phyloP scores from a whole-genome alignment of 257 asterid genomes.

The Fraxinus cuspidata region DNA sequence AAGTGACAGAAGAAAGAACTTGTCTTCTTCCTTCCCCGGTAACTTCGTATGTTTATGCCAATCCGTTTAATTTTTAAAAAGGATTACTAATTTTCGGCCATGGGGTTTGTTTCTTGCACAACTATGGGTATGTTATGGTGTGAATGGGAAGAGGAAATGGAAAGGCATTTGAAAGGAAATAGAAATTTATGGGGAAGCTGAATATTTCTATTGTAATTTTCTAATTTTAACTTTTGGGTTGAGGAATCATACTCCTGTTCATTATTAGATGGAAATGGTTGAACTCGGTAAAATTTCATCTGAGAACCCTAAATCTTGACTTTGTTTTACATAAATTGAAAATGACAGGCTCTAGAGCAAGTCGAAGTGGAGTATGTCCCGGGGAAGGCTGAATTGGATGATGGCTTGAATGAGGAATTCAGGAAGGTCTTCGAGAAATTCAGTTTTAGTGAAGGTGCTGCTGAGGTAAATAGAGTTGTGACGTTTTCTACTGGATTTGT shows the following conservation, averaged over 20 bases:
- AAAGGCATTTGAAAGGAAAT: neutral
- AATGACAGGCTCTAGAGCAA: slow-evolving; percentile 47
- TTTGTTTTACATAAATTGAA: neutral
- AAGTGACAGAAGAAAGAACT: neutral
- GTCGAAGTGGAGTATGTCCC: slow-evolving; percentile 92
- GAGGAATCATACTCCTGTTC: neutral
- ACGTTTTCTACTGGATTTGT: neutral
- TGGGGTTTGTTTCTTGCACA: neutral
- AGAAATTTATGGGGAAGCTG: neutral
- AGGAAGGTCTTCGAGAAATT: slow-evolving; percentile 88
- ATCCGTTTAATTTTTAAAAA: no score
- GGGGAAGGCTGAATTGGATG: slow-evolving; percentile 76
- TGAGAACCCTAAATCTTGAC: neutral
- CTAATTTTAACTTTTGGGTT: neutral
- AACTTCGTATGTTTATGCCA: neutral
- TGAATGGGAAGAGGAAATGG: neutral
- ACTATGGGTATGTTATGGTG: neutral
- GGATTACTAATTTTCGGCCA: neutral
- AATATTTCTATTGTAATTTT: neutral
- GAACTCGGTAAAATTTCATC: slow-evolving; percentile 8
- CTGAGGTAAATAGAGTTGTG: slow-evolving; percentile 53
- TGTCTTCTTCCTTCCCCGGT: neutral
- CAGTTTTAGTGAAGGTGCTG: slow-evolving; percentile 52
- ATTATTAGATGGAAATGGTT: neutral
- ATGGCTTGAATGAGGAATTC: slow-evolving; percentile 68